These are phyloP conservation scores for Paramecium primaurelia DNA, from an alignment of 73 alveolate genomes.

Conservation along the genomic window DNA sequence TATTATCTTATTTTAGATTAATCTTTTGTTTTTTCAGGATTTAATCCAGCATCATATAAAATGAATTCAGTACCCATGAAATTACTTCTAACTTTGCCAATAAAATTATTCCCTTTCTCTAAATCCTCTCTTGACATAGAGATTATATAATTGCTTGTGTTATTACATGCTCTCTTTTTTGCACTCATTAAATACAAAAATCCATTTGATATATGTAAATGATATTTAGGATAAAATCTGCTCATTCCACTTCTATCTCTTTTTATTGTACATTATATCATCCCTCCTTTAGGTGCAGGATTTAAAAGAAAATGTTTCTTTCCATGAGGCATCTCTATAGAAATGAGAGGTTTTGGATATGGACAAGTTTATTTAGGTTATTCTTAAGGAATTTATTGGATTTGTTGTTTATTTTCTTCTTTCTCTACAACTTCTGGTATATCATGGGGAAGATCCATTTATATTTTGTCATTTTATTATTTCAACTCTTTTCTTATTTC, in stretches of 20 bases:
- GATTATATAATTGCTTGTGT: conserved; percentile 81
- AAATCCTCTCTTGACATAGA: conserved; percentile 73
- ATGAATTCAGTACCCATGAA: conserved; percentile 90
- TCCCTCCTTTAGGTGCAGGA: conserved; percentile 64
- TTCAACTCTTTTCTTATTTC: neutral
- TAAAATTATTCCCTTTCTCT: conserved; percentile 64
- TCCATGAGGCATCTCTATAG: conserved; percentile 17
- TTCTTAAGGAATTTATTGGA: neutral
- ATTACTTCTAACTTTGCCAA: conserved; percentile 87
- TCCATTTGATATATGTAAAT: conserved; percentile 79
- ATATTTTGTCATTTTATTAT: conserved; percentile 11
- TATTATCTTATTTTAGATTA: conserved; percentile 67
- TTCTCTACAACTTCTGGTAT: neutral
- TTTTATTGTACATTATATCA: conserved; percentile 75
- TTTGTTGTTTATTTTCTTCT: neutral
- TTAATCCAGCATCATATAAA: conserved; percentile 78
- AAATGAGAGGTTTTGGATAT: neutral
- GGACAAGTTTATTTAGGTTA: conserved; percentile 44
- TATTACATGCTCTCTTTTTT: conserved; percentile 77
- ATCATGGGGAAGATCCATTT: neutral
- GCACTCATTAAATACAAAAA: conserved; percentile 80
- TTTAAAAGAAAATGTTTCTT: conserved; percentile 61
- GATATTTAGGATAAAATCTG: conserved; percentile 82
- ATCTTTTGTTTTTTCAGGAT: conserved; percentile 78
- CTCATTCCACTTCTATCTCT: conserved; percentile 82